A percentile compares a stretch with the other conserved stretches of the same genome.
Conservation (phyloP, 164 flowering plant species). For the Annona cherimola region DNA sequence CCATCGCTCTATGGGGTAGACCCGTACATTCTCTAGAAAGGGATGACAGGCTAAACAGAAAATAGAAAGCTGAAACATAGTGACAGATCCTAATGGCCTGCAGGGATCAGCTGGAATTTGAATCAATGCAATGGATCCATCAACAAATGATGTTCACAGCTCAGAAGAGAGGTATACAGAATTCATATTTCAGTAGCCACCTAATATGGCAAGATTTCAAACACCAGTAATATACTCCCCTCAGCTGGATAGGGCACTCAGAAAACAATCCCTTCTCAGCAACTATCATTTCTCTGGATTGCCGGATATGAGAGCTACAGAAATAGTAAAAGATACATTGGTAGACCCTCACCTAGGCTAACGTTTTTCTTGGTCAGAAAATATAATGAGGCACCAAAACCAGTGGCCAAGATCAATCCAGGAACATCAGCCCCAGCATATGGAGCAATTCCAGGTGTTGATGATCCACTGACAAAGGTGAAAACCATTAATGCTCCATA, state of each 20-base stretch:
- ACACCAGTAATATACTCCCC: too few relatives aligned
- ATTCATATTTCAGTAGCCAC: too few relatives aligned
- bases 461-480: slow-evolving; percentile 66
- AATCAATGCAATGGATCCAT: background rate
- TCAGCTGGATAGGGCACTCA: too few relatives aligned
- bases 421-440: slow-evolving; percentile 84
- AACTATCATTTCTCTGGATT: background rate
- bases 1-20: background rate
- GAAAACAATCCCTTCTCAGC: background rate
- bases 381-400: slow-evolving; percentile 88
- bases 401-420: slow-evolving; percentile 74
- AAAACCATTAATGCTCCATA: slow-evolving; percentile 80
- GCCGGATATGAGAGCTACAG: background rate
- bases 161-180: too few relatives aligned
- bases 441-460: slow-evolving; percentile 35
- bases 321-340: background rate
- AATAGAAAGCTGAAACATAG: too few relatives aligned
- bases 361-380: slow-evolving; percentile 80
- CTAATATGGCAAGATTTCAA: too few relatives aligned
- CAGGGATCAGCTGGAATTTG: background rate
- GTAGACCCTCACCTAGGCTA: slow-evolving; percentile 48
- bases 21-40: background rate
- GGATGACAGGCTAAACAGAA: background rate
- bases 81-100: background rate
- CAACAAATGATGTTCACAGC: background rate